Conservation (phyloP, 768 basidiomycete genomes). For the Lactarius evosmus region DNA sequence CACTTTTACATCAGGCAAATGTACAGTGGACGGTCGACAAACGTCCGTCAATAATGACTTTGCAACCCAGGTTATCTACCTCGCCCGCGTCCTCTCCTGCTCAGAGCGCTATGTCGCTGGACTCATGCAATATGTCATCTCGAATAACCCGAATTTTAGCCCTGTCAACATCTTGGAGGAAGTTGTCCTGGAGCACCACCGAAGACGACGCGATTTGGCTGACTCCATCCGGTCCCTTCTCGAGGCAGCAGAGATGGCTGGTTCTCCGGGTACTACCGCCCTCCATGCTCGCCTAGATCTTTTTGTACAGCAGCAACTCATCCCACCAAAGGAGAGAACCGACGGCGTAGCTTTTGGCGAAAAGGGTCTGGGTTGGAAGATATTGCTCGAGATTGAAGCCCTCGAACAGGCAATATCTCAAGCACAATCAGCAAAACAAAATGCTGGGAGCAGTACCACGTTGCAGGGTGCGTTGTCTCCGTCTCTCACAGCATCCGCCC, state of each 20-base stretch:
- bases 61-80: slow-evolving; percentile 69
- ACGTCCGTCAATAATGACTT: slow-evolving; percentile 77
- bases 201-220: slow-evolving; percentile 63
- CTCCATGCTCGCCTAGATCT: slow-evolving; percentile 50
- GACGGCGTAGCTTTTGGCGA: slow-evolving; percentile 33
- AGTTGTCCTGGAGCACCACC: slow-evolving; percentile 65
- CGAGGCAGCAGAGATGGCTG: slow-evolving; percentile 54
- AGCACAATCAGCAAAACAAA: slow-evolving; percentile 57
- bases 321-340: slow-evolving; percentile 38
- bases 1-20: slow-evolving; percentile 53
- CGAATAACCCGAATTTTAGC: slow-evolving; percentile 60
- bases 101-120: slow-evolving; percentile 79
- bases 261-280: slow-evolving; percentile 43
- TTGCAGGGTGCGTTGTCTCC: slow-evolving; percentile 47
- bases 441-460: slow-evolving; percentile 60
- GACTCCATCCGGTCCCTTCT: slow-evolving; percentile 69
- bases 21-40: slow-evolving; percentile 58
- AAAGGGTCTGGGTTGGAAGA: slow-evolving; percentile 47
- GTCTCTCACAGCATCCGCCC: background rate
- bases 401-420: slow-evolving; percentile 51
- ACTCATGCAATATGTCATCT: slow-evolving; percentile 61
- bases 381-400: slow-evolving; percentile 63
- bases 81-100: slow-evolving; percentile 75
- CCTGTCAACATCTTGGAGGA: slow-evolving; percentile 59
- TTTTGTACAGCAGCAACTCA: slow-evolving; percentile 55